Evolutionary conservation across 148 eudicot genomes (phyloP), one percentile per base, ranked within the genome.

Genomic region (Vaccinium corymbosum): DNA sequence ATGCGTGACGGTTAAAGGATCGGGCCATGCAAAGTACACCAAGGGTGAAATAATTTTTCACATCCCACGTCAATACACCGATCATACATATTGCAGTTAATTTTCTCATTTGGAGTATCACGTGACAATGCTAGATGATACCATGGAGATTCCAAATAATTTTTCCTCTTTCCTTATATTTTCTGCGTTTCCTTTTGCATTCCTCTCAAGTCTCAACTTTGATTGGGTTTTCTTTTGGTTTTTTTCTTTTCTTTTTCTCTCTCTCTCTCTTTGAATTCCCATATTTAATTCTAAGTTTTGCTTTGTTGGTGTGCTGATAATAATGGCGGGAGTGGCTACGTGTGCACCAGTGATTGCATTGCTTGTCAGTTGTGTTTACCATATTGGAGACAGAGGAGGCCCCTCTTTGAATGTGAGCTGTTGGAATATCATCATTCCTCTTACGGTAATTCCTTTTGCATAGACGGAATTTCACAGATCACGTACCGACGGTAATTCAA

Each of bases 311-410:
- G 11, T 66, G 72, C 76, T 50, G 62, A 56, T 53, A 78, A 72
- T 73, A 53, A 83, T 86, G 70, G 75, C 2, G 73, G 83, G 68
- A 76, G 80, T 71, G 83, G 80, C 20, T 75, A 17, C 32, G 49
- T 83, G 62, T 57, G 75, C 57, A 29, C 55, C 59, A 68, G 50
- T 81, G 81, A 83, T 81, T 86, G 85, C 83, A 74, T 83, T 57
- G 62, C 71, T 80, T 62, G 77, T 80, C 83, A 86, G 49, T 22
- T 83, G 78, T 86, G 88, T 70, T 73, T 74, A 77, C 84, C 84
- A 59, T 86, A 66, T 50, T 75, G 83, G 81, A 51, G 82, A 77
- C 88, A 83, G n/a, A 83, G 74, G 38, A 13, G 50, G 78, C 81
- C 71, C 83, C 81, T 29, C 62, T 29, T 51, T 50, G 2, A 61